These are phyloP conservation scores for Hypoxylon fuscum DNA, from an alignment of 495 filamentous ascomycete species.

Conservation along the genomic window DNA sequence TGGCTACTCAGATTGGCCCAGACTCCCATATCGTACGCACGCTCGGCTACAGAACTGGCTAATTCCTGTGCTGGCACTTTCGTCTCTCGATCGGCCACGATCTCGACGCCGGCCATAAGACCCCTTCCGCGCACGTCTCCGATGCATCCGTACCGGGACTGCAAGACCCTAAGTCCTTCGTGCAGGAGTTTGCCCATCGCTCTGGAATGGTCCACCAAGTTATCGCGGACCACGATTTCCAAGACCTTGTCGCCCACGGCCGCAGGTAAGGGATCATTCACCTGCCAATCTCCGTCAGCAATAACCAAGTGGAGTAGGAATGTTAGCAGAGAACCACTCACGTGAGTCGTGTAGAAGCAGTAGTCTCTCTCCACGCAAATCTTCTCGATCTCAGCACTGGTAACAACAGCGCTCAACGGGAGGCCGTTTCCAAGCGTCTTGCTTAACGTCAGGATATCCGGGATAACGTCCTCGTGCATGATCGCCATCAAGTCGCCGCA, in stretches of 20 bases:
- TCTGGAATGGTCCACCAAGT: conserved; percentile 50
- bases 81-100: conserved; percentile 56
- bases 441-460: conserved; percentile 62
- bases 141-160: conserved; percentile 61
- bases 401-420: conserved; percentile 61
- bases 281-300: conserved; percentile 34
- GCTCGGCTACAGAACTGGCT: conserved; percentile 54
- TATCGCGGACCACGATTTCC: conserved; percentile 63
- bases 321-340: not conserved
- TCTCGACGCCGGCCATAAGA: conserved; percentile 63
- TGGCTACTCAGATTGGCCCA: conserved; percentile 63
- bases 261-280: conserved; percentile 64
- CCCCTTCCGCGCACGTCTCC: conserved; percentile 65
- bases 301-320: conserved; percentile 26
- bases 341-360: conserved; percentile 48
- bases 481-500: conserved; percentile 63
- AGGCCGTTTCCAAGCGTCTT: conserved; percentile 66
- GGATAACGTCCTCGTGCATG: conserved; percentile 56
- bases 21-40: conserved; percentile 58
- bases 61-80: conserved; percentile 56
- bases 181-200: conserved; percentile 54
- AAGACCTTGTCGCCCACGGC: conserved; percentile 65
- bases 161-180: conserved; percentile 51
- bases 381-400: conserved; percentile 56
- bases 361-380: conserved; percentile 49